Evolutionary conservation across 2,329 filamentous ascomycete genomes (phyloP).

Genomic region (Bretziella fagacearum): DNA sequence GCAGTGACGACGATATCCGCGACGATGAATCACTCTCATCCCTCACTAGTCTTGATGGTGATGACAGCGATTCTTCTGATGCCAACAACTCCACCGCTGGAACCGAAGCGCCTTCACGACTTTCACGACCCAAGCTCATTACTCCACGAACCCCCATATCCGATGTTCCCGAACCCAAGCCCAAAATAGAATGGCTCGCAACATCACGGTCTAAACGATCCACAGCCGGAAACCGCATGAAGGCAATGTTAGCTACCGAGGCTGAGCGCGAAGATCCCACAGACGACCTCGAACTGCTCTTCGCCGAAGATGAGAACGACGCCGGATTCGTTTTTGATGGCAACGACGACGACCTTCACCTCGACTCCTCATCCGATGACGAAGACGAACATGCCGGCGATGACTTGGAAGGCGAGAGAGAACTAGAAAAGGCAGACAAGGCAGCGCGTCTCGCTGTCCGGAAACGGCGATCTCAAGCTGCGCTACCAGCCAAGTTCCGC

Average conservation of each 20-base stretch:
- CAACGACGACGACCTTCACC: slow-evolving; percentile 60
- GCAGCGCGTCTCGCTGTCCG: slow-evolving; percentile 48
- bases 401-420: slow-evolving; percentile 73
- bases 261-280: slow-evolving; percentile 33
- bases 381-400: slow-evolving; percentile 50
- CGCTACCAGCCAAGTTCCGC: slow-evolving; percentile 50
- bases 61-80: slow-evolving; percentile 2
- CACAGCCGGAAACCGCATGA: slow-evolving; percentile 73
- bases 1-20: slow-evolving; percentile 1
- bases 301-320: slow-evolving; percentile 55
- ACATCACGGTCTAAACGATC: slow-evolving; percentile 58
- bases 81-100: not conserved
- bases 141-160: too few species aligned
- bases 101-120: not conserved
- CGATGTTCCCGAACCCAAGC: too few species aligned
- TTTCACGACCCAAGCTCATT: too few species aligned
- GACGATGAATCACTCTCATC: slow-evolving; percentile 12
- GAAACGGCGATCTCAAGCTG: slow-evolving; percentile 57
- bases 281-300: slow-evolving; percentile 54
- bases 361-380: slow-evolving; percentile 73
- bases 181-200: slow-evolving; percentile 57
- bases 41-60: slow-evolving; percentile 12
- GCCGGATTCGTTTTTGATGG: slow-evolving; percentile 39
- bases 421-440: slow-evolving; percentile 61
- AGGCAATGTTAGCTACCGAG: slow-evolving; percentile 58